These are phyloP conservation scores for Colletotrichum abscissum DNA, from an alignment of 2,329 filamentous ascomycete species.

Conservation along the genomic window DNA sequence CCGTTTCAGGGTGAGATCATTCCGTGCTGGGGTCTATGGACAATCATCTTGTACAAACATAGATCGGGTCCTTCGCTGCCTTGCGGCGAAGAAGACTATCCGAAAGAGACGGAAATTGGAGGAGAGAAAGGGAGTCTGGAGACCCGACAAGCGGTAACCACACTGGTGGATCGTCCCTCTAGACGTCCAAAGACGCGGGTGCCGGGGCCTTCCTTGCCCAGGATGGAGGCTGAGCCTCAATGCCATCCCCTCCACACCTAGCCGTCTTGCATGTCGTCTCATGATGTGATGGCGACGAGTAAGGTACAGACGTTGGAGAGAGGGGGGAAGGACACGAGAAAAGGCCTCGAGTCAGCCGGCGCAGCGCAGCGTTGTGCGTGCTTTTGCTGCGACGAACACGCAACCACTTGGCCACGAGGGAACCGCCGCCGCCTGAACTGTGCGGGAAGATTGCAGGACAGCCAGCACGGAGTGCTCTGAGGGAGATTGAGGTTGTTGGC, in stretches of 20 bases:
- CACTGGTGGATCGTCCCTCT: background rate
- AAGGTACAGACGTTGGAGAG: background rate
- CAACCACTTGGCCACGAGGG: background rate
- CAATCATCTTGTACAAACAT: background rate
- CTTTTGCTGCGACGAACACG: slow-evolving; percentile 1
- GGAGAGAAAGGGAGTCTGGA: background rate
- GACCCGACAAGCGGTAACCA: background rate
- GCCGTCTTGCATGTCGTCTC: slow-evolving; percentile 24
- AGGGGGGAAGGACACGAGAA: background rate
- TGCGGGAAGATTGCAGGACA: background rate
- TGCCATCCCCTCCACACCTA: background rate
- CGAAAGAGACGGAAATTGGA: background rate
- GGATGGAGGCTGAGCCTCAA: slow-evolving; percentile 13
- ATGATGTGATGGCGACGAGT: slow-evolving; percentile 17
- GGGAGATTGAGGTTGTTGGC: background rate
- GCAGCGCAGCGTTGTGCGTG: background rate
- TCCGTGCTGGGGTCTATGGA: background rate
- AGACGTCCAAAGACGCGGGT: background rate
- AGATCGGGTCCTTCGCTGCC: background rate
- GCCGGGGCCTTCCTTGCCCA: slow-evolving; percentile 1
- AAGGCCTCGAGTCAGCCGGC: slow-evolving; percentile 6
- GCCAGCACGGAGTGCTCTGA: background rate
- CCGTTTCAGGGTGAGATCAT: slow-evolving; percentile 1
- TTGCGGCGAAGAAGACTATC: background rate
- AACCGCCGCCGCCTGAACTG: background rate